Conservation (phyloP, 768 basidiomycete species). For the Punctularia strigosozonata region DNA sequence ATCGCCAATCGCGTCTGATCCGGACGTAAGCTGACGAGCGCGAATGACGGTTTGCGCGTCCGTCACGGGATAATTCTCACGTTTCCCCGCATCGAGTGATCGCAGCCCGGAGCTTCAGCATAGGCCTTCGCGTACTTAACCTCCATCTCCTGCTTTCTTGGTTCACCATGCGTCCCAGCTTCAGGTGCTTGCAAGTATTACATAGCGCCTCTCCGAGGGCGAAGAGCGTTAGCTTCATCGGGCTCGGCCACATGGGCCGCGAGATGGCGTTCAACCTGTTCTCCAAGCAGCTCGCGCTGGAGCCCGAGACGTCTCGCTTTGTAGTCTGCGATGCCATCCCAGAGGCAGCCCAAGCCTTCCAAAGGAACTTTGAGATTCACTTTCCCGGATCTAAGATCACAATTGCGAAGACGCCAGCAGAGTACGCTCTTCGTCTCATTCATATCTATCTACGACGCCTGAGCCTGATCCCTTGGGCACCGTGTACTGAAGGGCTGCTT, state of each 20-base stretch:
- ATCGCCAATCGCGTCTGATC: no score
- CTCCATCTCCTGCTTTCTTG: no score
- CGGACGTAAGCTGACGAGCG: no score
- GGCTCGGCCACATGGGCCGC: conserved; percentile 80
- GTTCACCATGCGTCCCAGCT: no score
- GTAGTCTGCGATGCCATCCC: conserved; percentile 70
- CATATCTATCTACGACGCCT: neutral
- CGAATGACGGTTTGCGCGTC: no score
- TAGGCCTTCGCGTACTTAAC: no score
- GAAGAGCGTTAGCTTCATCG: conserved; percentile 66
- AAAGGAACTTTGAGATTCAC: conserved; percentile 36
- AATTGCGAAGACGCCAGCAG: conserved; percentile 52
- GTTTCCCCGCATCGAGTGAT: no score
- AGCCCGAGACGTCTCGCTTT: conserved; percentile 39
- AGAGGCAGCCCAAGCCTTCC: conserved; percentile 45
- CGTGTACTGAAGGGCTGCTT: conserved; percentile 39
- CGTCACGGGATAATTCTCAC: no score
- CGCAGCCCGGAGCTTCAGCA: no score
- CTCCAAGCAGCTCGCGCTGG: conserved; percentile 51
- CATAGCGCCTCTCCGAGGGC: conserved; percentile 6
- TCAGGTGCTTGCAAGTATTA: no score
- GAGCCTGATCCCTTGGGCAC: conserved; percentile 4
- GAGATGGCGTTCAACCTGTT: conserved; percentile 84
- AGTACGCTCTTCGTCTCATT: conserved; percentile 38
- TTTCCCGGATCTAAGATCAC: conserved; percentile 51